A percentile compares a stretch with the other conserved stretches of the same genome.
Conservation (phyloP, 148 eudicot species). For the Chenopodium quinoa region DNA sequence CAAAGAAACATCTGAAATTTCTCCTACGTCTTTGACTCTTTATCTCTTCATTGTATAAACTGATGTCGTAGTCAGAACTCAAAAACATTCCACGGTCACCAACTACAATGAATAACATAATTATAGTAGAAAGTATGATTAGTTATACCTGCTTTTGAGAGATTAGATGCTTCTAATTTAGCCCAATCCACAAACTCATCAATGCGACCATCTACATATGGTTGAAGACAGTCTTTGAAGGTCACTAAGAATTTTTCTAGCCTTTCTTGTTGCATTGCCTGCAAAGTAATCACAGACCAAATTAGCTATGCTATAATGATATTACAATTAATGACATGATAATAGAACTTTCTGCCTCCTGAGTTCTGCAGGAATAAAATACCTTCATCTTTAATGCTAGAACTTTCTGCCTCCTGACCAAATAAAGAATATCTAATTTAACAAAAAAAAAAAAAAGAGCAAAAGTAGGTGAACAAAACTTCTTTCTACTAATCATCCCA, state of each 20-base stretch:
- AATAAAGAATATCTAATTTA: no score
- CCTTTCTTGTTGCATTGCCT: slow-evolving; percentile 77
- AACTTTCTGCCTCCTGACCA: no score
- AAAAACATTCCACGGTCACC: not conserved
- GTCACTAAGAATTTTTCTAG: slow-evolving; percentile 59
- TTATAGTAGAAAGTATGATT: not conserved
- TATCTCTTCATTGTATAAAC: slow-evolving; percentile 3
- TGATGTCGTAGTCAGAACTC: not conserved
- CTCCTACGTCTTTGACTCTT: slow-evolving; percentile 27
- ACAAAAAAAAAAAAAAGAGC: no score
- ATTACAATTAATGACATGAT: not conserved
- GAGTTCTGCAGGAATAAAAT: slow-evolving; percentile 41
- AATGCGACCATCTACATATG: slow-evolving; percentile 65
- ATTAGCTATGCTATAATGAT: slow-evolving; percentile 5
- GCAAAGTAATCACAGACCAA: slow-evolving; percentile 17
- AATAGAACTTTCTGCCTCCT: slow-evolving; percentile 52
- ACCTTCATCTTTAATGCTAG: no score
- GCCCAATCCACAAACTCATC: slow-evolving; percentile 78
- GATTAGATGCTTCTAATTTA: slow-evolving; percentile 66
- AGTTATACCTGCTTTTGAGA: slow-evolving; percentile 76
- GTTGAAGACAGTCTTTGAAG: slow-evolving; percentile 66
- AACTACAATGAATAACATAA: not conserved
- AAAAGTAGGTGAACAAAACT: not conserved
- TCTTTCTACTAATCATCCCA: not conserved
- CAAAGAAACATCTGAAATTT: not conserved